phyloP scores from a whole-genome alignment of 169 alveolate species.

The Cryptosporidium viatorum region DNA sequence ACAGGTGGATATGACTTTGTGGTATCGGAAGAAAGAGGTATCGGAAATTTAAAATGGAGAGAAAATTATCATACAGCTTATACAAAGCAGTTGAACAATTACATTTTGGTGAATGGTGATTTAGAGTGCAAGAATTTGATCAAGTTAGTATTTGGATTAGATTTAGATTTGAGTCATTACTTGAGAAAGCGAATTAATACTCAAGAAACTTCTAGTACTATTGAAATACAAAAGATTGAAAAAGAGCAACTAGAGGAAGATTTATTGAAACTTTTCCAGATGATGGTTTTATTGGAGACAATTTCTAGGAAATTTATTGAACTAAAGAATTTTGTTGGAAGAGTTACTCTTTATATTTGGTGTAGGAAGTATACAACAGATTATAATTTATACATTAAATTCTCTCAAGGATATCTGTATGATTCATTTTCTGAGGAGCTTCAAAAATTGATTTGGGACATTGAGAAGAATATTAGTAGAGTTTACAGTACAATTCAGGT shows the following conservation, averaged over 20 bases:
- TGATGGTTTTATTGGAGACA: conserved; percentile 14
- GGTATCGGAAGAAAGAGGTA: background rate
- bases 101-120: background rate
- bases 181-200: background rate
- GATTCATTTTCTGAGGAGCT: conserved; percentile 33
- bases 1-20: background rate
- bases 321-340: background rate
- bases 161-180: background rate
- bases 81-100: conserved; percentile 36
- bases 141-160: conserved; percentile 19
- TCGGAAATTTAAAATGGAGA: conserved; percentile 10
- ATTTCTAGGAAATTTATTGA: background rate
- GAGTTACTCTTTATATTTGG: conserved; percentile 52
- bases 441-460: background rate
- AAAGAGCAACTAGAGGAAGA: background rate
- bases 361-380: conserved; percentile 65
- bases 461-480: conserved; percentile 16
- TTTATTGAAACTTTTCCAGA: conserved; percentile 5
- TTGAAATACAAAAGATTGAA: background rate
- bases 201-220: background rate
- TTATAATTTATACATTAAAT: conserved; percentile 44
- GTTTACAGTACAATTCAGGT: background rate
- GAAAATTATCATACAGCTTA: background rate
- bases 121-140: background rate
- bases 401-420: conserved; percentile 44